A percentile compares a stretch with the other conserved stretches of the same genome.
These are phyloP conservation scores for Ambrosia artemisiifolia DNA, from an alignment of 129 eudicot genomes.

Conservation along the genomic window DNA sequence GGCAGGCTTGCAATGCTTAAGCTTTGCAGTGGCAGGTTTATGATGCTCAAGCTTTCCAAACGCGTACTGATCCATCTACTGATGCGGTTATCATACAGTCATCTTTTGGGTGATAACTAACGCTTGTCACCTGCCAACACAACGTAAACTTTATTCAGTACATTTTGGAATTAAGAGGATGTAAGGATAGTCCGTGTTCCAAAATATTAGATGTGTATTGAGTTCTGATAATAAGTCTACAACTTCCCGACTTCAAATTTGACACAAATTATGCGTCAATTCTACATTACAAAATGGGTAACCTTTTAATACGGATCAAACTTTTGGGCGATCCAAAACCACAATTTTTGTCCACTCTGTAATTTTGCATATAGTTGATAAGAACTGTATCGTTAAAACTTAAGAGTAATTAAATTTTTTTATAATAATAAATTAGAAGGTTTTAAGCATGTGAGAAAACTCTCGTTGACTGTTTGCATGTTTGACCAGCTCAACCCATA, in stretches of 20 bases:
- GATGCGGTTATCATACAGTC: constrained; percentile 86
- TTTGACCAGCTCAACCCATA: neutral
- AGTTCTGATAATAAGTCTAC: neutral
- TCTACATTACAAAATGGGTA: neutral
- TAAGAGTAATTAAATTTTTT: neutral
- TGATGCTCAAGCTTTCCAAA: constrained; percentile 62
- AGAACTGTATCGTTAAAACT: neutral
- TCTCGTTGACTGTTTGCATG: neutral
- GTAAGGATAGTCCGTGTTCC: no score
- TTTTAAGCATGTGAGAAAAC: neutral
- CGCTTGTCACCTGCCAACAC: constrained; percentile 81
- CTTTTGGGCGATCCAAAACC: neutral
- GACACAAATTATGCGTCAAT: neutral
- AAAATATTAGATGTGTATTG: neutral
- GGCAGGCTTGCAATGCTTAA: constrained; percentile 12
- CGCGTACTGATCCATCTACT: constrained; percentile 86
- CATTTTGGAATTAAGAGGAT: neutral
- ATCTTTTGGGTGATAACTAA: constrained; percentile 93
- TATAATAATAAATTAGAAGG: neutral
- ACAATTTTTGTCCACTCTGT: neutral
- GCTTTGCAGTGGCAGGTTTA: constrained; percentile 31
- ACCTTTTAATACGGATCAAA: neutral
- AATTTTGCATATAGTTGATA: neutral
- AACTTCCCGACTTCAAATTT: neutral
- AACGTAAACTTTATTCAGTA: neutral